These are phyloP conservation scores for Mitragyna speciosa DNA, from an alignment of 257 asterid species.

Conservation along the genomic window DNA sequence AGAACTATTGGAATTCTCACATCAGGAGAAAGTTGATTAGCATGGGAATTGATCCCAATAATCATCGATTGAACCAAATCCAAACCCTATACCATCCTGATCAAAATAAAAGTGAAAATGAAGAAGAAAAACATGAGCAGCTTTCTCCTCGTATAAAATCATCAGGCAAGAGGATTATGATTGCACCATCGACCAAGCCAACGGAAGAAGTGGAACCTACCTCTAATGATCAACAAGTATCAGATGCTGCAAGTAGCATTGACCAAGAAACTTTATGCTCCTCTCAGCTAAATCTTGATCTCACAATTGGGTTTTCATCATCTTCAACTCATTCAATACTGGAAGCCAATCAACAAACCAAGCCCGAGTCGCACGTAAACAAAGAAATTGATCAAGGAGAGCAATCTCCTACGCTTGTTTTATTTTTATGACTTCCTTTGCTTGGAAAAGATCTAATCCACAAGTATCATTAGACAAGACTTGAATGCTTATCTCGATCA, in stretches of 20 bases:
- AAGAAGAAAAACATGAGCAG: not conserved
- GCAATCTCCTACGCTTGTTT: not conserved
- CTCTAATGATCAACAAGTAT: conserved; percentile 4
- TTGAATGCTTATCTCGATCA: too few relatives aligned
- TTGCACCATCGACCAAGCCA: not conserved
- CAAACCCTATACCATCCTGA: not conserved
- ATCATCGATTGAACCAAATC: conserved; percentile 33
- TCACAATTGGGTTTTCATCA: conserved; percentile 14
- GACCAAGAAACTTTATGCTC: conserved; percentile 4
- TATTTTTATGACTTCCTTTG: not conserved
- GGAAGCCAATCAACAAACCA: conserved; percentile 4
- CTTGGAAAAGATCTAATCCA: not conserved
- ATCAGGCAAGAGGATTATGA: not conserved
- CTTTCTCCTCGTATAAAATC: not conserved
- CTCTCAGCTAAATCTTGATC: conserved; percentile 15
- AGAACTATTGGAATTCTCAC: conserved; percentile 47
- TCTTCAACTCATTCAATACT: not conserved
- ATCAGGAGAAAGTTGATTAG: conserved; percentile 32
- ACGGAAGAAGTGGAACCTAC: not conserved
- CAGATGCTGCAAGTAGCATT: conserved; percentile 14
- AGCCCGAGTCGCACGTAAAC: not conserved
- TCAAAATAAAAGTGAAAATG: not conserved
- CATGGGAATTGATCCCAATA: conserved; percentile 46
- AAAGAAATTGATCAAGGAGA: conserved; percentile 11
- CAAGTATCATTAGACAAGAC: too few relatives aligned